Conservation (phyloP, 2,329 filamentous ascomycete genomes). For the Triangularia verruculosa region DNA sequence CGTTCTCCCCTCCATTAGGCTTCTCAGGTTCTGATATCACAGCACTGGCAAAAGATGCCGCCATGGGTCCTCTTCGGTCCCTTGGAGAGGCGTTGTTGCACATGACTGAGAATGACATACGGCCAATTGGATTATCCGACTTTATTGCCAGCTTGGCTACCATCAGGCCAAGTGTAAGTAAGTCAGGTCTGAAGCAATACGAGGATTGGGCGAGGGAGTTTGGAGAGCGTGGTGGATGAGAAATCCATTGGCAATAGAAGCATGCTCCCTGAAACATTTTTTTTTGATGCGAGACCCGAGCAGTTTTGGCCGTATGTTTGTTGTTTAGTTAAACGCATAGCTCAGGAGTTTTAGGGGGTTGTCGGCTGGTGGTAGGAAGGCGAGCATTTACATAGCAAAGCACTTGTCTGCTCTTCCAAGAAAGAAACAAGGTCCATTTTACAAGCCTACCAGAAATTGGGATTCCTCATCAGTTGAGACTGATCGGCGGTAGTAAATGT, state of each 20-base stretch:
- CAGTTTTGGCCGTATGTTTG: background rate
- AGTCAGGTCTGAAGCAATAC: conserved; percentile 78
- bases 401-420: background rate
- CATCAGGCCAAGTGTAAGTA: conserved; percentile 87
- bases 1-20: conserved; percentile 49
- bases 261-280: background rate
- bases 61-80: conserved; percentile 91
- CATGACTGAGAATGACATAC: conserved; percentile 92
- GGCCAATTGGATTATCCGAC: conserved; percentile 77
- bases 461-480: background rate
- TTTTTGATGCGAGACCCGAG: background rate
- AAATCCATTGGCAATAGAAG: background rate
- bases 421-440: background rate
- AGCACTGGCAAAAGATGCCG: conserved; percentile 92
- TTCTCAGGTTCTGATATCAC: conserved; percentile 98
- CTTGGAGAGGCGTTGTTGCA: conserved; percentile 84
- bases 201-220: conserved; percentile 94
- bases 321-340: background rate
- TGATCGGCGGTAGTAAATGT: background rate
- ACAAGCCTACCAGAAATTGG: background rate
- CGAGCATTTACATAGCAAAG: background rate
- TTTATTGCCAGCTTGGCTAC: conserved; percentile 80
- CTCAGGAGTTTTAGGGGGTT: background rate
- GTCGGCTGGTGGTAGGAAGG: background rate
- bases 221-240: conserved; percentile 80